Base-by-base conservation (phyloP, 2,329 filamentous ascomycete genomes). In the Colletotrichum eremochloae region DNA sequence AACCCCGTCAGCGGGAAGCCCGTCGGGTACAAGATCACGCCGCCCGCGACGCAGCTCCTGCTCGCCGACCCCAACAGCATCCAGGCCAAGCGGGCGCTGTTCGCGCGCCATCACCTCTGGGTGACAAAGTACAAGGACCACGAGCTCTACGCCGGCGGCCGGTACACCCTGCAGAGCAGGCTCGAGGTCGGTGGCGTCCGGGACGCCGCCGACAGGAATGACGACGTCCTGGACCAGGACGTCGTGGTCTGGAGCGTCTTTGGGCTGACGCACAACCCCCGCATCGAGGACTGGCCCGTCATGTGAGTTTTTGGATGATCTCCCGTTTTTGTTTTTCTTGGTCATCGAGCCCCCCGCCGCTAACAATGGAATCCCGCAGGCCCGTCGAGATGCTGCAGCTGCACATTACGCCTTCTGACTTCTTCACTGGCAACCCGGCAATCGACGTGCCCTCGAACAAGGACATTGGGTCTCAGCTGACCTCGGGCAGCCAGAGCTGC, bases 251-350 rank as follows among this genome's bases (percentile, higher is more conserved):
- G 84, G 83, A 80, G 86, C 1, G 83, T 86, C 42, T 81, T 81
- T 67, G 78, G 87, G 44, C 84, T 90, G 63, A 90, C 88, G 56
- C 88, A 90, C 74, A 85, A 89, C 38, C 87, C 87, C 1, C 81
- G 87, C 7, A 83, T 87, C 52, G 88, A 90, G 74, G 88, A 90
- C 75, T 90, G 89, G 80, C 88, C 88, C 0, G 86, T 90, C 55
- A 90, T 90, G 88, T 87, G 86, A 7, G 85, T 18, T 24, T 24
- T 24, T 24, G 24, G 24, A 24, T 24, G 24, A 24, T 24, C 24
- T 24, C 24, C 24, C 24, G 24, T 24, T 24, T 24, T 24, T 24
- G 24, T 24, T 24, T 24, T 24, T 24, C 24, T 24, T 24, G 24
- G 24, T 24, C 24, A 24, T 24, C 36, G 36, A 11, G 38, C 20